These are phyloP conservation scores for Xylaria sp. DNA, from an alignment of 2,329 filamentous ascomycete species.

Conservation along the genomic window DNA sequence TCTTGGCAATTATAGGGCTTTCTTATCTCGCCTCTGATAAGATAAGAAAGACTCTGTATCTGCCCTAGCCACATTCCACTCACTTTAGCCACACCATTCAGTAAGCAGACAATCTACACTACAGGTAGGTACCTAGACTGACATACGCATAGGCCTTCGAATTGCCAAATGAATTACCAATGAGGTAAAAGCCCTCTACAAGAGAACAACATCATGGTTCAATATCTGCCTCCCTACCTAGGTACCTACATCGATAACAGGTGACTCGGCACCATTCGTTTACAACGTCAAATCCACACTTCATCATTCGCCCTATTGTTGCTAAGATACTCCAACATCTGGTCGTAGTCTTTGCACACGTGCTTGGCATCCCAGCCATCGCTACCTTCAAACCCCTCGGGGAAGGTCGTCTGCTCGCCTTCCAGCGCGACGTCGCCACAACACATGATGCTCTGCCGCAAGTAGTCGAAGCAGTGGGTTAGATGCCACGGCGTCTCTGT, in stretches of 20 bases:
- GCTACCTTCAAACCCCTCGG: constrained; percentile 50
- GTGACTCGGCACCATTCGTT: background rate
- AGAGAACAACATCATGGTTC: background rate
- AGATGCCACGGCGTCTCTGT: constrained; percentile 52
- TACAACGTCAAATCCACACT: constrained; percentile 51
- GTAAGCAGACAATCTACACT: too few species aligned
- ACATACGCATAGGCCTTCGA: too few species aligned
- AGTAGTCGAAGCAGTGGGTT: constrained; percentile 53
- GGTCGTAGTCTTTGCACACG: constrained; percentile 54
- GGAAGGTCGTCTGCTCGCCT: constrained; percentile 55
- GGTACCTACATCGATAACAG: background rate
- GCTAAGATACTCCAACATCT: constrained; percentile 51
- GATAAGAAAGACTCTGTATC: too few species aligned
- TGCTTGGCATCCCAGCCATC: constrained; percentile 58
- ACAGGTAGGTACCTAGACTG: too few species aligned
- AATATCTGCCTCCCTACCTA: too few species aligned
- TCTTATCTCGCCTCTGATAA: constrained; percentile 35
- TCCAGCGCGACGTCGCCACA: constrained; percentile 47
- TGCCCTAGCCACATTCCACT: background rate
- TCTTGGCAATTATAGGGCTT: constrained; percentile 39
- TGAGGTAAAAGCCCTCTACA: too few species aligned
- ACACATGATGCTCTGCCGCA: constrained; percentile 42
- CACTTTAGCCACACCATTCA: background rate
- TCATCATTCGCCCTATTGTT: constrained; percentile 50
- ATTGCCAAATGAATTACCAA: too few species aligned